Evolutionary conservation across 331 rosid species (phyloP).

Genomic region (Malus hybrid): DNA sequence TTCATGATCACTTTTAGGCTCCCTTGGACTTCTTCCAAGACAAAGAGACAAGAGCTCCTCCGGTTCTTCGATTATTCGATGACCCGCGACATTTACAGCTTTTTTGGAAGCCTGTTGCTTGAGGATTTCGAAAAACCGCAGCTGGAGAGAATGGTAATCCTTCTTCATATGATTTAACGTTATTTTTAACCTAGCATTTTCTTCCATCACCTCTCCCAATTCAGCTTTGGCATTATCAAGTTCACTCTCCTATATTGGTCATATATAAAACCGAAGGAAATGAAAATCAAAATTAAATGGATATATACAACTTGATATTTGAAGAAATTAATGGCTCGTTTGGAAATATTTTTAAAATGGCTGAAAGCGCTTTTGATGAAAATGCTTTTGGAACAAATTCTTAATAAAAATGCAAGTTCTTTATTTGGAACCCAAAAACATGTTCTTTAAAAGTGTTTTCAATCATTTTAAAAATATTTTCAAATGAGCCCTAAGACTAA

Average conservation of each 20-base stretch:
- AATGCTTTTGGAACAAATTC: no score
- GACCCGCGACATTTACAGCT: neutral
- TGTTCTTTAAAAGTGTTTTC: no score
- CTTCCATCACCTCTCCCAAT: constrained; percentile 36
- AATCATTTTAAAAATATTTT: no score
- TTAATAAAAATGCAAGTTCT: no score
- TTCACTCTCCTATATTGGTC: constrained; percentile 22
- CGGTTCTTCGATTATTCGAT: constrained; percentile 16
- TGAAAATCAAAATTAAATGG: neutral
- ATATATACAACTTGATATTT: neutral
- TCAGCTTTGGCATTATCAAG: constrained; percentile 24
- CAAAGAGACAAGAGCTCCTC: constrained; percentile 41
- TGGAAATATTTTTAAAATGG: no score
- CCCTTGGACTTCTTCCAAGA: constrained; percentile 42
- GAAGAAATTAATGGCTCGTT: neutral
- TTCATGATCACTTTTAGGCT: neutral
- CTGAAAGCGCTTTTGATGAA: no score
- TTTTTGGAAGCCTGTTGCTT: constrained; percentile 24
- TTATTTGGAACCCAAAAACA: no score
- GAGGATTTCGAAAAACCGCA: constrained; percentile 28
- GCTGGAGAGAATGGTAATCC: constrained; percentile 40
- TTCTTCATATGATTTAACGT: constrained; percentile 19
- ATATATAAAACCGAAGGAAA: neutral
- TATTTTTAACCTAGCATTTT: constrained; percentile 35
- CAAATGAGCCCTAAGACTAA: no score